Base-by-base conservation (phyloP, 352 stramenopile genomes). In the Phytophthora pisi region DNA sequence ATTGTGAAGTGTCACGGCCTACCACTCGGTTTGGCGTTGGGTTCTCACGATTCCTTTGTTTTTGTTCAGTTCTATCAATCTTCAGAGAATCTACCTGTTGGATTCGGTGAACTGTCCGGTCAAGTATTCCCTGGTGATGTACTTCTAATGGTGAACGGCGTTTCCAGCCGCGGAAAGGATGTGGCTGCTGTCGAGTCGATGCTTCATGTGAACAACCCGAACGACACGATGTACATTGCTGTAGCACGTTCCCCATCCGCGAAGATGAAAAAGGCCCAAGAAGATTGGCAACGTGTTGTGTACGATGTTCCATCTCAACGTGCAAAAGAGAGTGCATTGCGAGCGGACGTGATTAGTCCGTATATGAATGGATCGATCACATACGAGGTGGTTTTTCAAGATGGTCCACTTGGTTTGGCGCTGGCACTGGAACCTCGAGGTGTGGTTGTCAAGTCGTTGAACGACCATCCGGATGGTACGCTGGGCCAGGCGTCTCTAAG, bases 381-480 rank as follows among this genome's bases (percentile, higher is more conserved):
- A 16, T 88, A 75, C 50, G 83, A 92, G 7, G 85, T 96, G n/a
- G 79, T 67, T 9, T 96, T 96, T 42, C 66, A 78, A 50, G 70
- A 86, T 7, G 88, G 88, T 0, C 88, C 86, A 6, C 75, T 96
- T 31, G 88, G 88, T 38, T 76, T 96, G 13, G 88, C 85, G 1
- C 59, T 96, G 8, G 80, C 86, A 13, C 79, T 96, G 4, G 88
- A 96, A 61, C 50, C 74, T 13, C 77, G 82, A 24, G 75, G 79
- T 13, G 86, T 96, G 30, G 65, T 88, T 40, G 88, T 96, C 2
- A 92, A 92, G 57, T 96, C 88, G 0, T 55, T 96, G 24, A 96
- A 93, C 54, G 79, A 92, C 38, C 77, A 89, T 18, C 53, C 78
- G 16, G 75, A 90, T 50, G 86, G 86, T 11, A 81, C 71, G 10